These are phyloP conservation scores for Phragmites australis DNA, from an alignment of 176 grass and related monocot genomes.

Conservation along the genomic window DNA sequence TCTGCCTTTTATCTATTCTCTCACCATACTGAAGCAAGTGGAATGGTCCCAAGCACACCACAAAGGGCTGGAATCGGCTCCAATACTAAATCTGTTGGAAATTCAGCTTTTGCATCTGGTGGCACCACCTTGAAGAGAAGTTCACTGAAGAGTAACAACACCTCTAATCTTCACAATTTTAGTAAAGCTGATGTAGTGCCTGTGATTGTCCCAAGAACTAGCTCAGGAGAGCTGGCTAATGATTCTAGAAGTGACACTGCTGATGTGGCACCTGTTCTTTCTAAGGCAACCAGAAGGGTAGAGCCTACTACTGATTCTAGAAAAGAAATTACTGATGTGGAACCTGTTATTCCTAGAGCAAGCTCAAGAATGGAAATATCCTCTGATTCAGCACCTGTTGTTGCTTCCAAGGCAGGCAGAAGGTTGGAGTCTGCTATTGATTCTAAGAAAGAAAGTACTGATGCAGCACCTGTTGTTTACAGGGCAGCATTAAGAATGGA, in stretches of 20 bases:
- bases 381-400: constrained; percentile 52
- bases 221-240: constrained; percentile 62
- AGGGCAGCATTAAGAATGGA: constrained; percentile 65
- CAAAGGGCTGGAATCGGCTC: constrained; percentile 64
- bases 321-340: constrained; percentile 60
- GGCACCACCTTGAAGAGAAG: constrained; percentile 67
- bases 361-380: constrained; percentile 61
- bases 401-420: constrained; percentile 57
- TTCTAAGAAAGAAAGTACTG: constrained; percentile 68
- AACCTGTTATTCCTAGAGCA: constrained; percentile 53
- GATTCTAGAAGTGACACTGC: constrained; percentile 62
- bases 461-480: constrained; percentile 54
- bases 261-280: constrained; percentile 51
- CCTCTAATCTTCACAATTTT: constrained; percentile 59
- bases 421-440: constrained; percentile 52
- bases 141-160: constrained; percentile 57
- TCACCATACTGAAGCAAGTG: constrained; percentile 61
- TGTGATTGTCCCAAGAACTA: constrained; percentile 84
- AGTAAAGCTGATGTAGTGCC: constrained; percentile 65
- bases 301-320: constrained; percentile 51
- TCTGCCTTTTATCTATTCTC: constrained; percentile 34
- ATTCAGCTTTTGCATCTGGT: constrained; percentile 51
- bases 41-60: constrained; percentile 60
- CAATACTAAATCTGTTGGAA: constrained; percentile 54
- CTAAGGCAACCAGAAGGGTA: constrained; percentile 48